phyloP scores from a whole-genome alignment of 768 basidiomycete species.

The Pisolithus marmoratus region DNA sequence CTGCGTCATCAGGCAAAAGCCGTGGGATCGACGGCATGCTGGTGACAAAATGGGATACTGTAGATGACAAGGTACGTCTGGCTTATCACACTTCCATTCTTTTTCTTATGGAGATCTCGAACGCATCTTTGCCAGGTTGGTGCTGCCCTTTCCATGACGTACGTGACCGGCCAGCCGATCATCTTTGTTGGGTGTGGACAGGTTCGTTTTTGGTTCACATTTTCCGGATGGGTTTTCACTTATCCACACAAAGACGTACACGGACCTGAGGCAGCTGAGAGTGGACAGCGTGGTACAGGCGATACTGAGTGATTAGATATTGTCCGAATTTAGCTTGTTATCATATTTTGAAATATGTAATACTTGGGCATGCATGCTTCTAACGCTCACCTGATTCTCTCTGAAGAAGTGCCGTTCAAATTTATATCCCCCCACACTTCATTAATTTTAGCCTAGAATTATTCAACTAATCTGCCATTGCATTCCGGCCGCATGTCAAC shows the following conservation, averaged over 20 bases:
- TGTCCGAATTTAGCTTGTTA: too few relatives aligned
- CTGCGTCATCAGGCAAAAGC: slow-evolving; percentile 57
- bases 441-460: too few relatives aligned
- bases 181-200: slow-evolving; percentile 97
- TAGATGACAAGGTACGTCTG: slow-evolving; percentile 81
- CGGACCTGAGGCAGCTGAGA: slow-evolving; percentile 85
- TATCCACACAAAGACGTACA: slow-evolving; percentile 68
- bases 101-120: neutral
- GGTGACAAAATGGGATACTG: slow-evolving; percentile 98
- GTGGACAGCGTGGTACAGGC: slow-evolving; percentile 94
- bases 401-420: too few relatives aligned
- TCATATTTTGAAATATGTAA: neutral
- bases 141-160: slow-evolving; percentile 97
- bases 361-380: too few relatives aligned
- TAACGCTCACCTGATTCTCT: too few relatives aligned
- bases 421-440: too few relatives aligned
- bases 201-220: slow-evolving; percentile 40
- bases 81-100: too few relatives aligned
- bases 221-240: slow-evolving; percentile 8
- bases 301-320: slow-evolving; percentile 72
- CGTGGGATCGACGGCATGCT: slow-evolving; percentile 98
- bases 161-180: slow-evolving; percentile 97
- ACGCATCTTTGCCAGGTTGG: slow-evolving; percentile 63
- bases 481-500: too few relatives aligned
- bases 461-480: too few relatives aligned